Evolutionary conservation across 164 flowering plant genomes (phyloP).

Genomic region (Sedum album): DNA sequence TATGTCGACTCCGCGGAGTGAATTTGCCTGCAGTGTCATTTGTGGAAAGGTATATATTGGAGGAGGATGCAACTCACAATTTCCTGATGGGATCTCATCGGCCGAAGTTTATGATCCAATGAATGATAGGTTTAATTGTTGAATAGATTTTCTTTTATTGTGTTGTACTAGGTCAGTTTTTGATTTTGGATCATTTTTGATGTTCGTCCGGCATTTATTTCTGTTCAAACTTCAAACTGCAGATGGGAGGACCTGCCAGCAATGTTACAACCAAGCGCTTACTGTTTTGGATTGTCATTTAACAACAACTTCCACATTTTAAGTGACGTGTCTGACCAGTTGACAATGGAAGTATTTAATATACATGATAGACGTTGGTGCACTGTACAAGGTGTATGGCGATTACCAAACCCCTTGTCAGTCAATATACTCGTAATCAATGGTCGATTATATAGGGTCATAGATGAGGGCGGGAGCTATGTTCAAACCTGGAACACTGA

Average conservation of each 20-base stretch:
- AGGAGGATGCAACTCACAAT: not conserved
- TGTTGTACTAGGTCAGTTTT: not conserved
- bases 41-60: not conserved
- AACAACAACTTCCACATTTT: not conserved
- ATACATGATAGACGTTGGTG: not conserved
- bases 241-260: conserved; percentile 1
- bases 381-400: not conserved
- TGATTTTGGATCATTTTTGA: not conserved
- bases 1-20: not conserved
- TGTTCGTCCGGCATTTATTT: not conserved
- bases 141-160: not conserved
- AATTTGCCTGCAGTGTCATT: conserved; percentile 1
- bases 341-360: not conserved
- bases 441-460: not conserved
- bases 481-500: not conserved
- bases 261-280: not conserved
- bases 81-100: not conserved
- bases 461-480: not conserved
- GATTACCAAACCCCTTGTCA: not conserved
- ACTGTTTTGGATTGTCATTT: not conserved
- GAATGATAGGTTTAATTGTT: not conserved
- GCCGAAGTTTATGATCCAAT: conserved; percentile 4
- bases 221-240: not conserved
- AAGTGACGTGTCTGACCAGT: not conserved
- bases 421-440: not conserved